Evolutionary conservation across 2,329 filamentous ascomycete species (phyloP).

Genomic region (Graphilbum fragrans): DNA sequence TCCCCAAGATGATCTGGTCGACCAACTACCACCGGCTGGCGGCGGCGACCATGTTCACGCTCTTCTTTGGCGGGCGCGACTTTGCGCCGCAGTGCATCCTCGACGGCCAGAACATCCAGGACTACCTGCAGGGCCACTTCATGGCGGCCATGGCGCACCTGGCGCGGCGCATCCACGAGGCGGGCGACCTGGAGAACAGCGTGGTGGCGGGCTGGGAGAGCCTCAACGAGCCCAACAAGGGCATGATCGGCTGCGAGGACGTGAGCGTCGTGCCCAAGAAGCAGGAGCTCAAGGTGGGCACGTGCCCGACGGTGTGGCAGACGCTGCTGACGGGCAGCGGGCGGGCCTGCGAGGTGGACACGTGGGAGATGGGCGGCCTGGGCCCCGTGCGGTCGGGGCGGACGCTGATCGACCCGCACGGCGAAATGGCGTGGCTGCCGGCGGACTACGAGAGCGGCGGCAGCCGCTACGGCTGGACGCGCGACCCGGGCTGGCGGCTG

Average conservation of each 20-base stretch:
- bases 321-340: conserved; percentile 86
- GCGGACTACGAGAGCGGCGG: conserved; percentile 80
- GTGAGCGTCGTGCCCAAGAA: conserved; percentile 71
- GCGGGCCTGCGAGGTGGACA: conserved; percentile 76
- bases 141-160: conserved; percentile 69
- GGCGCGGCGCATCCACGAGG: conserved; percentile 74
- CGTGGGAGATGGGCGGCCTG: conserved; percentile 87
- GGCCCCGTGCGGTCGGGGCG: conserved; percentile 84
- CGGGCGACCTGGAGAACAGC: conserved; percentile 75
- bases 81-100: conserved; percentile 96
- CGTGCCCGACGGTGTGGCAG: conserved; percentile 89
- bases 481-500: conserved; percentile 78
- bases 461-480: conserved; percentile 84
- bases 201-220: conserved; percentile 93
- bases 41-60: conserved; percentile 80
- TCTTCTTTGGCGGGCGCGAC: conserved; percentile 83
- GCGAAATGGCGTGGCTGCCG: conserved; percentile 73
- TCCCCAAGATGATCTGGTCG: conserved; percentile 99
- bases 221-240: conserved; percentile 87
- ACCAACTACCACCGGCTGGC: conserved; percentile 89
- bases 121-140: conserved; percentile 84
- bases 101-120: conserved; percentile 84
- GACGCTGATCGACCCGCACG: conserved; percentile 75
- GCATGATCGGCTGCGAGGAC: conserved; percentile 73
- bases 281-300: conserved; percentile 85